A percentile compares a stretch with the other conserved stretches of the same genome.
Evolutionary conservation across 2,329 filamentous ascomycete genomes (phyloP).

Genomic region (Proliferodiscus dingleyae): DNA sequence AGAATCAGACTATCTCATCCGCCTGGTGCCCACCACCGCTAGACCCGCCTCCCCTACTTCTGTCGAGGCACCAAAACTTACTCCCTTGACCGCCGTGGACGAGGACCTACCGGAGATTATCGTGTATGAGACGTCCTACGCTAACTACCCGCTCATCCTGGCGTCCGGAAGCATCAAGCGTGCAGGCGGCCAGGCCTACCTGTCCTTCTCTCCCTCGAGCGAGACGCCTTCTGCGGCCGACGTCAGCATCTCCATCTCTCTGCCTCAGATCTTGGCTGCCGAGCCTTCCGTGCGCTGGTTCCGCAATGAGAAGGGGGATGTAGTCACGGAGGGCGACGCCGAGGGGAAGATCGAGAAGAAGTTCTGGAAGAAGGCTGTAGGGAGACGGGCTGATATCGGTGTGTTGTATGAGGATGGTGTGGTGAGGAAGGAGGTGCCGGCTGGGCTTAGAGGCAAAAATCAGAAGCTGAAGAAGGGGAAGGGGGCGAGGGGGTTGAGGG

Average conservation of each 20-base stretch:
- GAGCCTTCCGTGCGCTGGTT: no score
- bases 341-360: slow-evolving; percentile 29
- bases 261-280: no score
- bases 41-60: slow-evolving; percentile 15
- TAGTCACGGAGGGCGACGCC: slow-evolving; percentile 32
- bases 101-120: slow-evolving; percentile 38
- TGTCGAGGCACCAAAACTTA: slow-evolving; percentile 25
- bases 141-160: slow-evolving; percentile 40
- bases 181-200: slow-evolving; percentile 35
- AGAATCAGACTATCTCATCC: slow-evolving; percentile 34
- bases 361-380: slow-evolving; percentile 40
- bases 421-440: slow-evolving; percentile 40
- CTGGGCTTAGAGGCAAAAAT: slow-evolving; percentile 38
- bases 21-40: slow-evolving; percentile 25
- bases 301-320: slow-evolving; percentile 33
- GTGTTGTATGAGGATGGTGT: slow-evolving; percentile 40
- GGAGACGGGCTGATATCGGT: slow-evolving; percentile 38
- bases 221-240: no score
- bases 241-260: slow-evolving; percentile 30
- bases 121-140: slow-evolving; percentile 42
- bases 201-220: slow-evolving; percentile 35
- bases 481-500: slow-evolving; percentile 34
- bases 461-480: slow-evolving; percentile 35
- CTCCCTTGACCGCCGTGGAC: slow-evolving; percentile 31
- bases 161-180: slow-evolving; percentile 37